Percentiles rank a stretch among this genome's conserved stretches.
Evolutionary conservation across 768 basidiomycete genomes (phyloP).

Genomic region (Megacollybia marginata): DNA sequence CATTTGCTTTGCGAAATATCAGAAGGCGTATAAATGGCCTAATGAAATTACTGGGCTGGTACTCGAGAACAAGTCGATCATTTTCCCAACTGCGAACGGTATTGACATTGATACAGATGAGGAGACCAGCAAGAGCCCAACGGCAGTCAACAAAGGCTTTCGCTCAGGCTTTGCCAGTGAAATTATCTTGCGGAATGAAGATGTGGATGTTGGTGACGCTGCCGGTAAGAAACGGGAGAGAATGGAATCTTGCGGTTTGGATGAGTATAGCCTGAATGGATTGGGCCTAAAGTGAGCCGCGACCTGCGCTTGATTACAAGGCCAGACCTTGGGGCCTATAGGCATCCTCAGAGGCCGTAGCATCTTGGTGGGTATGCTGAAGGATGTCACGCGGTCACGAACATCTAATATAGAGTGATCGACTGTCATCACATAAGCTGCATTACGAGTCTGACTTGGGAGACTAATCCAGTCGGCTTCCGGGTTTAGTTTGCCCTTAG

Average conservation of each 20-base stretch:
- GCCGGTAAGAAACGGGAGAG: slow-evolving; percentile 18
- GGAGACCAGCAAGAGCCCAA: slow-evolving; percentile 79
- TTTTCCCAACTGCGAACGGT: slow-evolving; percentile 86
- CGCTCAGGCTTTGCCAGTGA: slow-evolving; percentile 78
- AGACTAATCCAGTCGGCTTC: too few relatives aligned
- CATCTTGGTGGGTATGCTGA: too few relatives aligned
- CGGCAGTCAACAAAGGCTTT: slow-evolving; percentile 66
- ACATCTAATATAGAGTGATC: too few relatives aligned
- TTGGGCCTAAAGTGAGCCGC: neutral
- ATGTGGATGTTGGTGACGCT: slow-evolving; percentile 21
- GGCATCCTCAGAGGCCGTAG: too few relatives aligned
- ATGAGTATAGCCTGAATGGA: neutral
- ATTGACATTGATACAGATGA: slow-evolving; percentile 89
- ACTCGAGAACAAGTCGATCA: slow-evolving; percentile 90
- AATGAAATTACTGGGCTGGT: slow-evolving; percentile 54
- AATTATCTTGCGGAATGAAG: slow-evolving; percentile 69
- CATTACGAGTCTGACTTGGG: too few relatives aligned
- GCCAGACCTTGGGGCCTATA: too few relatives aligned
- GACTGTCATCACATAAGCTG: too few relatives aligned
- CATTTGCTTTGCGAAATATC: slow-evolving; percentile 42
- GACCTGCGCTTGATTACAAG: neutral
- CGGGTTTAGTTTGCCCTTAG: too few relatives aligned
- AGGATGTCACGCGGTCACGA: too few relatives aligned
- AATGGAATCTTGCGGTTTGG: slow-evolving; percentile 3
- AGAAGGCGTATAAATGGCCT: neutral